Evolutionary conservation across 2,329 filamentous ascomycete species (phyloP).

Genomic region (Claviceps sp.): DNA sequence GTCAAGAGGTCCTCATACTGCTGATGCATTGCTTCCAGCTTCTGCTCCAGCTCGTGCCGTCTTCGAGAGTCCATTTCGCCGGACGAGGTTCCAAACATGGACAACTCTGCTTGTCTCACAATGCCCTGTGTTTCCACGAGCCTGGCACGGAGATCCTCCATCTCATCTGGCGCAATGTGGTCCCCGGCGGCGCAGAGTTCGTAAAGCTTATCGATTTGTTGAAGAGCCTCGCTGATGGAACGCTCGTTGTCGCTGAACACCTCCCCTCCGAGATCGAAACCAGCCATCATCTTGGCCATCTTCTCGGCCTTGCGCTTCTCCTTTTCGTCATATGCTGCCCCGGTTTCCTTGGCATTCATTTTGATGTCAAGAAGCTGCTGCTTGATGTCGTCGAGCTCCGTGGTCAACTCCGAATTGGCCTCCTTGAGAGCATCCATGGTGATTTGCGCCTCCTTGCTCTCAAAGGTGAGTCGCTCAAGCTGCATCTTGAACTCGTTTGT

Average conservation of each 20-base stretch:
- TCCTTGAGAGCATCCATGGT: constrained; percentile 97
- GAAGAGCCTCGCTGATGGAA: constrained; percentile 69
- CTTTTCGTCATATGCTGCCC: constrained; percentile 84
- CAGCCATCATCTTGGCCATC: constrained; percentile 99
- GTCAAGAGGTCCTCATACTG: constrained; percentile 77
- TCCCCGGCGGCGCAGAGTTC: constrained; percentile 68
- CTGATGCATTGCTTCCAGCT: constrained; percentile 59
- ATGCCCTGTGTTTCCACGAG: constrained; percentile 85
- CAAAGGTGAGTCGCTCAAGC: constrained; percentile 85
- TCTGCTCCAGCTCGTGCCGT: constrained; percentile 63
- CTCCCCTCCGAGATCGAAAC: constrained; percentile 86
- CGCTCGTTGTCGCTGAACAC: constrained; percentile 90
- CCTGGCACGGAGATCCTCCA: constrained; percentile 62
- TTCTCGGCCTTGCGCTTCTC: constrained; percentile 98
- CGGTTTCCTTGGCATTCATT: constrained; percentile 92
- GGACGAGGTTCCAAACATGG: constrained; percentile 57
- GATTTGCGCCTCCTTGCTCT: constrained; percentile 92
- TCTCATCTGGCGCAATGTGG: constrained; percentile 65
- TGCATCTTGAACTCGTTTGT: constrained; percentile 95
- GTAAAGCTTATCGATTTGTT: constrained; percentile 66
- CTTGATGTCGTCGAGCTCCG: constrained; percentile 88
- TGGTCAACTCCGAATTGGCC: constrained; percentile 82
- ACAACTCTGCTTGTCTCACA: constrained; percentile 82
- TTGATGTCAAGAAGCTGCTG: constrained; percentile 90
- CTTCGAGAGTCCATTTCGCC: constrained; percentile 53